Conservation (phyloP, 148 eudicot species). For the Talinum fruticosum region DNA sequence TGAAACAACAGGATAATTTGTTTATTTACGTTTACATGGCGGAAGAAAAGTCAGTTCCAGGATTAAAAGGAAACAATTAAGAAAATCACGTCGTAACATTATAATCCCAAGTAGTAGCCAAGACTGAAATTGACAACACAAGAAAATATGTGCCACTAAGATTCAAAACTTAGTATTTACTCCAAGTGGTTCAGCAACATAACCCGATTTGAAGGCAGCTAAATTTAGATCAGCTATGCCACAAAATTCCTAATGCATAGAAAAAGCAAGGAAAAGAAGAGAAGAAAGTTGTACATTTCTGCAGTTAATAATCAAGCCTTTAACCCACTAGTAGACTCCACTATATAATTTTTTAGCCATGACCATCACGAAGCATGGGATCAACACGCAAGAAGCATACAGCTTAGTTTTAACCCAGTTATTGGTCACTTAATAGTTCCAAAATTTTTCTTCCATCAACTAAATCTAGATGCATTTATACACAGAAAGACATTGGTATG, state of each 20-base stretch:
- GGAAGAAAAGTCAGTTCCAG: too few species aligned
- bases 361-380: too few species aligned
- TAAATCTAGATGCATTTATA: too few species aligned
- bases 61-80: background rate
- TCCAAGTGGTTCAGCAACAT: background rate
- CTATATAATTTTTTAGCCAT: too few species aligned
- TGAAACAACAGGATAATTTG: too few species aligned
- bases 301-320: background rate
- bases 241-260: background rate
- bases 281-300: background rate
- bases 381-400: too few species aligned
- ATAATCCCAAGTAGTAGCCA: background rate
- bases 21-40: too few species aligned
- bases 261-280: background rate
- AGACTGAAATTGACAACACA: too few species aligned
- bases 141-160: background rate
- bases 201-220: background rate
- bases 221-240: background rate
- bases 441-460: background rate
- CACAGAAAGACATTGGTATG: background rate
- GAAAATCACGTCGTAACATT: background rate
- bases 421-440: too few species aligned
- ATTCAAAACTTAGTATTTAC: background rate
- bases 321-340: too few species aligned
- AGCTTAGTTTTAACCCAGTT: too few species aligned